Evolutionary conservation across 208 protist species (phyloP), one percentile per base, ranked within the genome.

Genomic region (Zelonia costaricensis): DNA sequence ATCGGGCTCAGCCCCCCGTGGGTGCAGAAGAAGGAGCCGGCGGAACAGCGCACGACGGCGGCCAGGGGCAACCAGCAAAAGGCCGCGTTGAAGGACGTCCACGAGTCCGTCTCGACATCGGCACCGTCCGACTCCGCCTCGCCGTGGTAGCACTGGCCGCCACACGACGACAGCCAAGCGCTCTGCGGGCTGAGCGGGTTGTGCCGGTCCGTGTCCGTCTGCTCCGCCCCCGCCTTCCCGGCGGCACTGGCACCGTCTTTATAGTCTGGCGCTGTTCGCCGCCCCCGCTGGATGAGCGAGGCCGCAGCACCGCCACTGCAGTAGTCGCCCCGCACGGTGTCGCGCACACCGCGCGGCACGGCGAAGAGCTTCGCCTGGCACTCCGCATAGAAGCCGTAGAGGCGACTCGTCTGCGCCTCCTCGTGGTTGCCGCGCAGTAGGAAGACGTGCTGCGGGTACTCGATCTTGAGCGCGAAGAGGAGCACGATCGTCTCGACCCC

Each of bases 391-490:
- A 96, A 92, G 13, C 86, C 88, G 75, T 96, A 94, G 28, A 97
- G 85, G 12, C 84, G 84, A 51, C 69, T 80, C 8, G 86, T 89
- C 74, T 91, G 86, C 23, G 86, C 78, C 64, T 92, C 83, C 61
- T 97, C 93, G 67, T 97, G 93, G 57, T 97, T 97, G 28, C 93
- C 93, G 35, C 93, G 78, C 13, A 95, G 73, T 4, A 97, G 76
- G 47, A 86, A 93, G 33, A 97, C 63, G 66, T 94, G 82, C 51
- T 85, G 79, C 12, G 89, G 92, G 44, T 91, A 91, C 68, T 93
- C 84, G 27, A 95, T 49, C 65, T 96, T 94, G 40, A 95, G 75
- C 1, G 86, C 87, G 6, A 95, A 53, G 3, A 97, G 69, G 9
- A 95, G 84, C 10, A 91, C 54, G 40, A 96, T 88, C 0, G 91